Evolutionary conservation across 495 filamentous ascomycete genomes (phyloP), one percentile per base, ranked within the genome.

Genomic region (Penicillium desertorum): DNA sequence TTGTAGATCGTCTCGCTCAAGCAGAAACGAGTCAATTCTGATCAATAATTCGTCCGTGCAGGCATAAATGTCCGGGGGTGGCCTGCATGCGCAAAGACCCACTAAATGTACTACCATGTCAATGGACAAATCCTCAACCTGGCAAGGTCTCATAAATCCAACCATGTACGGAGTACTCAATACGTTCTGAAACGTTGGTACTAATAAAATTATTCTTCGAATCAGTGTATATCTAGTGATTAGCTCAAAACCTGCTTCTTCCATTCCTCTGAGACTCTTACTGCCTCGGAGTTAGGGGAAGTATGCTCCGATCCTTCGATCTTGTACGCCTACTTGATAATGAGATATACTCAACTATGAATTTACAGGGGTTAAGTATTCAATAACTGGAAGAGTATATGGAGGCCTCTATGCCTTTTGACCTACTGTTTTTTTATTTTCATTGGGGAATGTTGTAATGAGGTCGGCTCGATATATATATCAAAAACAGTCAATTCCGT

Each of bases 71-170:
- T 58, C 49, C 46, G 56, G 48, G 39, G 58, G 29, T 39, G 44
- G 41, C 12, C 14, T 50, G 57, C 62, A 47, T 59, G 56, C 56
- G 50, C 45, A 59, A 64, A 20, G 51, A 53, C 62, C 64, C 62
- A 65, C 62, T 59, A 22, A 9, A 48, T 19, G 32, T 30, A 52
- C 22, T 36, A 27, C 42, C 53, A 47, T 39, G 32, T 55, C 42
- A 29, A 52, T 39, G 36, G 16, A 39, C 30, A 45, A 30, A 45
- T 22, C 53, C 39, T 50, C 30, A 36, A 34, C 54, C 41, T 23
- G 20, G 51, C 16, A 51, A 36, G n/a, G 14, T 14, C 32, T 25
- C 14, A 20, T 25, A 55, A 32, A 27, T 36, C 9, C 23, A 42
- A 22, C 37, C 22, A n/a, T 42, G 50, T 17, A 39, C 36, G n/a